Percentiles rank a stretch among this genome's conserved stretches.
phyloP scores from a whole-genome alignment of 768 basidiomycete species.

The Suillus tomentosus region DNA sequence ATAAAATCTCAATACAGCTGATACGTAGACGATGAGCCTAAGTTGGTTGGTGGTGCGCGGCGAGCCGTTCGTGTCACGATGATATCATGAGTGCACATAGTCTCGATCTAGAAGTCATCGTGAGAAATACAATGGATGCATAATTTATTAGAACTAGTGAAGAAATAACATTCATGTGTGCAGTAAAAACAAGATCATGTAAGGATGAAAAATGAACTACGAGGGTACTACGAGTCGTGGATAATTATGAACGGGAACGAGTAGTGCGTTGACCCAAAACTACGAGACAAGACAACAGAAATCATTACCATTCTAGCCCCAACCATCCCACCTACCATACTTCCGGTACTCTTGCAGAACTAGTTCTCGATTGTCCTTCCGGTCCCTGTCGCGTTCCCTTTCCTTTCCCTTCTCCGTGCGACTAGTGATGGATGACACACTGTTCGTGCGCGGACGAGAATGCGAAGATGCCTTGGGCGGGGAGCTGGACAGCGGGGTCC shows the following conservation, averaged over 20 bases:
- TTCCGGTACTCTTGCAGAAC: conserved; percentile 74
- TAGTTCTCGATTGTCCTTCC: conserved; percentile 65
- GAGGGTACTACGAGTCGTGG: not conserved
- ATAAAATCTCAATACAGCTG: not conserved
- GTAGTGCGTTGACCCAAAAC: not conserved
- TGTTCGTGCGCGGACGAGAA: conserved; percentile 52
- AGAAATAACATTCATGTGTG: not conserved
- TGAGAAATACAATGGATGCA: not conserved
- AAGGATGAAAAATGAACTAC: not conserved
- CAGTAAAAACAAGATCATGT: not conserved
- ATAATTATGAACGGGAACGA: not conserved
- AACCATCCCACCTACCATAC: conserved; percentile 90
- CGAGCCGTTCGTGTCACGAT: not conserved
- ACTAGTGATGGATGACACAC: conserved; percentile 51
- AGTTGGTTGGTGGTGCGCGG: not conserved
- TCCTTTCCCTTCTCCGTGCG: conserved; percentile 56
- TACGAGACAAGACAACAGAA: not conserved
- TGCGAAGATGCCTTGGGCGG: conserved; percentile 45
- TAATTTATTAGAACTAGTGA: too few species aligned
- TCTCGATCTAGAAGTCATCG: not conserved
- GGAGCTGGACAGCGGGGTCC: conserved; percentile 34
- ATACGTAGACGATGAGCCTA: not conserved
- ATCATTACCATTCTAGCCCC: conserved; percentile 47
- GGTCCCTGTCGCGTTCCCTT: conserved; percentile 55
- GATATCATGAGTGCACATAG: not conserved